Percentiles rank a stretch among this genome's conserved stretches.
phyloP scores from a whole-genome alignment of 371 early-diverging fungal species.

The Mucor mucedo region DNA sequence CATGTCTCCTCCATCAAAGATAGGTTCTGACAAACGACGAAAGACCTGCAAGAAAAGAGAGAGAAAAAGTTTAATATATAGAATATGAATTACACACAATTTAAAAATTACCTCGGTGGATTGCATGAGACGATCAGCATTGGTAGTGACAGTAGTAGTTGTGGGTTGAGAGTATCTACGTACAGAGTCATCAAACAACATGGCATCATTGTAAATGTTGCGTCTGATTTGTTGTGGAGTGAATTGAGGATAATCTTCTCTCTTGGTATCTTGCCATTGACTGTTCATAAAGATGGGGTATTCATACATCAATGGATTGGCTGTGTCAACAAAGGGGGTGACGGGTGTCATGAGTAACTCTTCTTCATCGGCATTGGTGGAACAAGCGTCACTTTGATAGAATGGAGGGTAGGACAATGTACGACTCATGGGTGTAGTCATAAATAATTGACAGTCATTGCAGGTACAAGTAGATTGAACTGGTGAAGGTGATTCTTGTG shows the following conservation, averaged over 20 bases:
- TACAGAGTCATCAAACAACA: conserved; percentile 6
- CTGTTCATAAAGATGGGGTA: conserved; percentile 18
- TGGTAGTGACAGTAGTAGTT: no score
- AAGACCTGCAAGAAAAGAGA: no score
- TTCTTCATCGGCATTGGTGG: conserved; percentile 26
- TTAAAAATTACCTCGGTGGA: conserved; percentile 23
- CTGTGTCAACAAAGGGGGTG: conserved; percentile 25
- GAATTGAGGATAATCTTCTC: not conserved
- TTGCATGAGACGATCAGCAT: conserved; percentile 9
- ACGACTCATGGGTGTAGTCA: conserved; percentile 27
- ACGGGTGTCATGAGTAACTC: conserved; percentile 35
- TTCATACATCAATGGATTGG: conserved; percentile 2
- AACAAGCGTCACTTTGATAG: conserved; percentile 18
- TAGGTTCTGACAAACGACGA: conserved; percentile 34
- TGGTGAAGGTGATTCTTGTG: not conserved
- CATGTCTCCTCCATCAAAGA: conserved; percentile 18
- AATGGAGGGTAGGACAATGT: conserved; percentile 26
- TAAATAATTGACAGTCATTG: conserved; percentile 12
- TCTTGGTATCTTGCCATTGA: not conserved
- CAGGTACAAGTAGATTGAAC: conserved; percentile 10
- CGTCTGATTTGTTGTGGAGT: conserved; percentile 11
- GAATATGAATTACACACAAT: not conserved
- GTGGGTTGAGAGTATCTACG: conserved; percentile 21
- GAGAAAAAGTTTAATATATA: no score
- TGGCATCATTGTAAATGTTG: conserved; percentile 5